Percentiles rank a stretch among this genome's conserved stretches.
phyloP scores from a whole-genome alignment of 2,329 filamentous ascomycete genomes.

The Phyllosticta citribraziliensis region DNA sequence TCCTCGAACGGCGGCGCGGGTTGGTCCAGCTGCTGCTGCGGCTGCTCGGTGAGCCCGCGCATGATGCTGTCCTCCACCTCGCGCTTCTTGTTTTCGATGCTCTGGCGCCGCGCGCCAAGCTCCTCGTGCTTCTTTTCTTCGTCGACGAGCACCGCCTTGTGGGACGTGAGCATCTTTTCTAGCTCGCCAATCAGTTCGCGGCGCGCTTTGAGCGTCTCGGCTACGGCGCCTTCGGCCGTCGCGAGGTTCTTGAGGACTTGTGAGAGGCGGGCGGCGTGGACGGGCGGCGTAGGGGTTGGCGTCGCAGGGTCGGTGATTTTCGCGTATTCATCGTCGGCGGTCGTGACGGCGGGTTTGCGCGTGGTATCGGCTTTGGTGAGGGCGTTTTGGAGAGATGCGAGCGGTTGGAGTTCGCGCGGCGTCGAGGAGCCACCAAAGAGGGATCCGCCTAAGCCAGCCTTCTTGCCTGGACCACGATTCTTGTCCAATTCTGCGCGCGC shows the following conservation, averaged over 20 bases:
- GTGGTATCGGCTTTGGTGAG: slow-evolving; percentile 63
- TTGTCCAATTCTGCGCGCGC: slow-evolving; percentile 43
- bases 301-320: slow-evolving; percentile 67
- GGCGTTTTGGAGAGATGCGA: slow-evolving; percentile 65
- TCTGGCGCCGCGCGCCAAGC: slow-evolving; percentile 55
- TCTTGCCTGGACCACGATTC: slow-evolving; percentile 39
- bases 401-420: slow-evolving; percentile 64
- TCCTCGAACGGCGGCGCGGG: slow-evolving; percentile 8
- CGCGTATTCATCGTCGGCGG: slow-evolving; percentile 72
- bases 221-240: slow-evolving; percentile 78
- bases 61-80: slow-evolving; percentile 90
- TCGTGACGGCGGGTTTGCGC: slow-evolving; percentile 55
- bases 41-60: slow-evolving; percentile 59
- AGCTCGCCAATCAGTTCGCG: slow-evolving; percentile 67
- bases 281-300: slow-evolving; percentile 67
- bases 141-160: slow-evolving; percentile 56
- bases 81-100: slow-evolving; percentile 72
- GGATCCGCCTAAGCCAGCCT: slow-evolving; percentile 54
- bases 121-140: slow-evolving; percentile 60
- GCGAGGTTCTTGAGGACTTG: slow-evolving; percentile 83
- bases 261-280: slow-evolving; percentile 82
- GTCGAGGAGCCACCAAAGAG: slow-evolving; percentile 55
- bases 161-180: slow-evolving; percentile 69
- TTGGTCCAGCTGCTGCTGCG: slow-evolving; percentile 24
- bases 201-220: slow-evolving; percentile 80